These are phyloP conservation scores for Volvox reticuliferus DNA, from an alignment of 139 green algal genomes.

Conservation along the genomic window DNA sequence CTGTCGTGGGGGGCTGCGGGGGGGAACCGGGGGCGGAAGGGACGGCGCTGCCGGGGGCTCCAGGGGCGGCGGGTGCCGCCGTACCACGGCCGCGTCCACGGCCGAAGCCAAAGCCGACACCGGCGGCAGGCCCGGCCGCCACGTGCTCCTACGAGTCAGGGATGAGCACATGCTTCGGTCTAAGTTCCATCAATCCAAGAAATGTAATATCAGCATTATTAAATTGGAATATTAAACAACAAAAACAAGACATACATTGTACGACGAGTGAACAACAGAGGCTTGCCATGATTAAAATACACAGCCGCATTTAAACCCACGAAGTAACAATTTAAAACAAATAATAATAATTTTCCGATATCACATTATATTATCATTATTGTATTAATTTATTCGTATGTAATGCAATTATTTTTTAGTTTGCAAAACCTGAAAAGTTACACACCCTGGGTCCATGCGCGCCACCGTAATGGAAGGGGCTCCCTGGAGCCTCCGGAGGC, in stretches of 20 bases:
- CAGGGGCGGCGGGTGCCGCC: background rate
- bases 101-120: constrained; percentile 26
- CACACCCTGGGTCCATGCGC: background rate
- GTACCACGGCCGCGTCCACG: constrained; percentile 2
- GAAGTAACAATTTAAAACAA: too few relatives aligned
- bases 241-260: too few relatives aligned
- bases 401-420: background rate
- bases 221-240: too few relatives aligned
- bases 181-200: too few relatives aligned
- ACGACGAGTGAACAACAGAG: too few relatives aligned
- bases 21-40: constrained; percentile 1
- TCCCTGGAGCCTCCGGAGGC: background rate
- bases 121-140: background rate
- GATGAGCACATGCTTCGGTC: too few relatives aligned
- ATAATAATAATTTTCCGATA: too few relatives aligned
- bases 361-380: too few relatives aligned
- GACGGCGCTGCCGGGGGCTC: background rate
- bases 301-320: too few relatives aligned
- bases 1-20: background rate
- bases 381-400: background rate
- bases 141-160: constrained; percentile 46
- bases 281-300: too few relatives aligned
- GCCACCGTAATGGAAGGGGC: background rate
- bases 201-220: too few relatives aligned
- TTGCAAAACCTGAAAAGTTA: background rate